A percentile compares a stretch with the other conserved stretches of the same genome.
These are phyloP conservation scores for Kodamaea kaohsiungensis DNA, from an alignment of 805 yeast species.

Conservation along the genomic window DNA sequence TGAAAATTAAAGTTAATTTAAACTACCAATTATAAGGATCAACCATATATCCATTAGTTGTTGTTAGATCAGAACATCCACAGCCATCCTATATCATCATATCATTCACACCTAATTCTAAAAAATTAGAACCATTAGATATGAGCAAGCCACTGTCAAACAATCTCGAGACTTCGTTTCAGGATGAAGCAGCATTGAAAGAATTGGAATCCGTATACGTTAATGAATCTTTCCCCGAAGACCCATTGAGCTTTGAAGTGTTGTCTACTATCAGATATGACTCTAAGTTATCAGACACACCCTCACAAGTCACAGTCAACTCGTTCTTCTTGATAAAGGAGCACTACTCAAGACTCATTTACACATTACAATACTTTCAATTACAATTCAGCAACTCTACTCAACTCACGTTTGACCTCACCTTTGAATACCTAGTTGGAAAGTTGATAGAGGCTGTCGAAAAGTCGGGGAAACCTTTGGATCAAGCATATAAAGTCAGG, in stretches of 20 bases:
- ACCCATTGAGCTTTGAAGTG: slow-evolving; percentile 48
- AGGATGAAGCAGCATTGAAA: background rate
- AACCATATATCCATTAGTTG: no score
- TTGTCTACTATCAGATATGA: slow-evolving; percentile 78
- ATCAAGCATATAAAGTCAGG: slow-evolving; percentile 34
- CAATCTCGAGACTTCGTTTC: no score
- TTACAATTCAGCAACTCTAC: slow-evolving; percentile 11
- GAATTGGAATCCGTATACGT: slow-evolving; percentile 9
- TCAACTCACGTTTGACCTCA: slow-evolving; percentile 44
- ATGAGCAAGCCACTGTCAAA: background rate
- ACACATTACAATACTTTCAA: slow-evolving; percentile 53
- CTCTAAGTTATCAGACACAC: slow-evolving; percentile 46
- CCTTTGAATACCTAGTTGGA: slow-evolving; percentile 42
- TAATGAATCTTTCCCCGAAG: slow-evolving; percentile 10
- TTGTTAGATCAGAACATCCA: no score
- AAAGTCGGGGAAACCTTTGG: slow-evolving; percentile 21
- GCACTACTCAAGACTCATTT: slow-evolving; percentile 61
- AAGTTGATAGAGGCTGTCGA: slow-evolving; percentile 29
- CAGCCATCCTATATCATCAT: background rate
- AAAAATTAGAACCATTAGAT: no score
- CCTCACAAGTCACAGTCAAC: slow-evolving; percentile 15
- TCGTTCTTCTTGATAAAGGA: slow-evolving; percentile 62
- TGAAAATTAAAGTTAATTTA: background rate
- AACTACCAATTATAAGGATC: no score
- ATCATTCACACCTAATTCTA: background rate